A percentile compares a stretch with the other conserved stretches of the same genome.
Conservation (phyloP, 192 early-diverging fungal species). For the Jimgerdemannia lactiflua region DNA sequence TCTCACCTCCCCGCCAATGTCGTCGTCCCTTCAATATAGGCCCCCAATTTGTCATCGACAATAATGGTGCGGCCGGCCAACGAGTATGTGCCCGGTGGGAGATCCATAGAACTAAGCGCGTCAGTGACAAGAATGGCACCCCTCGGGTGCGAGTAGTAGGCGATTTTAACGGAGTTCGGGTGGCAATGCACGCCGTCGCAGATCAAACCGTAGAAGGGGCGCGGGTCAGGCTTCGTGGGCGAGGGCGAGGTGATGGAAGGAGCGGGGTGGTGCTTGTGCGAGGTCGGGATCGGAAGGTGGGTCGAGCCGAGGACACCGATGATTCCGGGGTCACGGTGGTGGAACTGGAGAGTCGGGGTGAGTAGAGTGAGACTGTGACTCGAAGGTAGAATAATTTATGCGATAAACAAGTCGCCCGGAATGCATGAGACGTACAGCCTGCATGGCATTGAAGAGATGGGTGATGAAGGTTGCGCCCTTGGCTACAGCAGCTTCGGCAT, state of each 20-base stretch:
- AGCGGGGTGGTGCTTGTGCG: constrained; percentile 6
- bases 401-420: background rate
- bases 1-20: constrained; percentile 14
- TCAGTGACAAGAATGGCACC: constrained; percentile 75
- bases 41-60: constrained; percentile 66
- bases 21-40: constrained; percentile 18
- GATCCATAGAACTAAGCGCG: constrained; percentile 69
- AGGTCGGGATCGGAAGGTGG: constrained; percentile 8
- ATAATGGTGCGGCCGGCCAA: constrained; percentile 65
- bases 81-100: constrained; percentile 63
- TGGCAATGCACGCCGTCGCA: constrained; percentile 78
- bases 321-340: constrained; percentile 77
- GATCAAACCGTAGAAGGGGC: constrained; percentile 79
- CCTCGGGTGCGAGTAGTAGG: constrained; percentile 70
- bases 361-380: background rate
- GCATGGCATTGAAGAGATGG: constrained; percentile 82
- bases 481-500: constrained; percentile 51
- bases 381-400: background rate
- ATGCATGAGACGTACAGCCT: constrained; percentile 21
- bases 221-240: constrained; percentile 30
- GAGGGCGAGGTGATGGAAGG: constrained; percentile 12
- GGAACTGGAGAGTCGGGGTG: constrained; percentile 39
- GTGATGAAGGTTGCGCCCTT: constrained; percentile 68
- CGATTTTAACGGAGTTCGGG: constrained; percentile 72
- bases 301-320: constrained; percentile 65